Conservation (phyloP, 176 grass and related monocot species). For the Carex littledalei region DNA sequence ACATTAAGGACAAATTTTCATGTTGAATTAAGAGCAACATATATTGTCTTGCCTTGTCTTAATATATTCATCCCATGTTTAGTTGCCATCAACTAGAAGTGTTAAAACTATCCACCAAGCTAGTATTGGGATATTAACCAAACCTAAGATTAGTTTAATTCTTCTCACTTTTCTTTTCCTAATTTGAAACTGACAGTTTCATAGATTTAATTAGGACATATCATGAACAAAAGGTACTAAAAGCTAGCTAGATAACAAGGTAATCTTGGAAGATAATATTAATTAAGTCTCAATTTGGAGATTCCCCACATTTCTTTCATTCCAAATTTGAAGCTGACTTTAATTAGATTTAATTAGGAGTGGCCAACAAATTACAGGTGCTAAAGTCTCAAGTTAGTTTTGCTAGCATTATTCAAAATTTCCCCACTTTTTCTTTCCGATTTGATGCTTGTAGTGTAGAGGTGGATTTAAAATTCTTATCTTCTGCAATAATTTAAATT, state of each 20-base stretch:
- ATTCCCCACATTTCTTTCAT: too few species aligned
- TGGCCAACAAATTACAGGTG: background rate
- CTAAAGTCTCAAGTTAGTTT: background rate
- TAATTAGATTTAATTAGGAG: background rate
- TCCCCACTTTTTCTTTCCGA: background rate
- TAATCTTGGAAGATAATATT: background rate
- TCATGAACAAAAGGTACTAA: too few species aligned
- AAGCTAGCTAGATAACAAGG: background rate
- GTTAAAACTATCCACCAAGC: background rate
- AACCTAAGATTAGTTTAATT: background rate
- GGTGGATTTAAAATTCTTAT: too few species aligned
- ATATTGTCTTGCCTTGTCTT: background rate
- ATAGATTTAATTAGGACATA: background rate
- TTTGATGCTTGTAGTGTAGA: background rate
- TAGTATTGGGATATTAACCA: background rate
- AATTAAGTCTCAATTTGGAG: background rate
- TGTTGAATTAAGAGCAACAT: background rate
- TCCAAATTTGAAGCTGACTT: too few species aligned
- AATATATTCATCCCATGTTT: background rate
- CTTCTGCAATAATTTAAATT: too few species aligned
- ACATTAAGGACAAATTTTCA: background rate
- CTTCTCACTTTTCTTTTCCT: background rate
- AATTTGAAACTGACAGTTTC: background rate
- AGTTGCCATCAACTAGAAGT: background rate
- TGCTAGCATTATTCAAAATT: background rate